Percentiles rank a stretch among this genome's conserved stretches.
phyloP scores from a whole-genome alignment of 2,329 filamentous ascomycete species.

The Monosporascus sp. region DNA sequence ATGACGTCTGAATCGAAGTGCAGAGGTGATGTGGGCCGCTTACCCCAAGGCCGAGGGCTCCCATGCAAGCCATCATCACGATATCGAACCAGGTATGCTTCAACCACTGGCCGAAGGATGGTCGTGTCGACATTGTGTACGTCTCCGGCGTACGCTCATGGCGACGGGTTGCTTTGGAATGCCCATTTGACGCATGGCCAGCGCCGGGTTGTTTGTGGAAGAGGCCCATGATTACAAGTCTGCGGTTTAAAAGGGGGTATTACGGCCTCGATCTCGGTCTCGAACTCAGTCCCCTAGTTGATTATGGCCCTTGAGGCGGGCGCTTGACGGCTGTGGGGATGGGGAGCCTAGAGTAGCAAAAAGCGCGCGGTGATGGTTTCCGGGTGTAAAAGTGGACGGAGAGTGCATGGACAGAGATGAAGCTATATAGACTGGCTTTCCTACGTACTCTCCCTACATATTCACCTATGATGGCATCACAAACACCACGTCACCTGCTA shows the following conservation, averaged over 20 bases:
- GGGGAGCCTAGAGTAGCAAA: neutral
- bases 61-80: slow-evolving; percentile 61
- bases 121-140: slow-evolving; percentile 44
- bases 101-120: slow-evolving; percentile 64
- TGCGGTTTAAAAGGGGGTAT: too few species aligned
- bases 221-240: neutral
- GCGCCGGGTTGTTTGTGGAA: neutral
- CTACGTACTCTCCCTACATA: neutral
- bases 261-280: neutral
- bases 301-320: too few species aligned
- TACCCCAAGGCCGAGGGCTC: slow-evolving; percentile 62
- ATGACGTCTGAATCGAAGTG: neutral
- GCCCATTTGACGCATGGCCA: neutral
- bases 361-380: neutral
- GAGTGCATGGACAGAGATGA: neutral
- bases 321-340: neutral
- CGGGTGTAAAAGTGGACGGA: neutral
- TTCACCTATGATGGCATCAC: neutral
- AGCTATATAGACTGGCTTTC: neutral
- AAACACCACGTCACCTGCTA: neutral
- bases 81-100: slow-evolving; percentile 64
- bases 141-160: slow-evolving; percentile 11
- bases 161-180: slow-evolving; percentile 2
- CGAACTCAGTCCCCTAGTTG: neutral
- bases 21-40: slow-evolving; percentile 16